These are phyloP conservation scores for Schwanniomyces occidentalis DNA, from an alignment of 805 yeast species.

Conservation along the genomic window DNA sequence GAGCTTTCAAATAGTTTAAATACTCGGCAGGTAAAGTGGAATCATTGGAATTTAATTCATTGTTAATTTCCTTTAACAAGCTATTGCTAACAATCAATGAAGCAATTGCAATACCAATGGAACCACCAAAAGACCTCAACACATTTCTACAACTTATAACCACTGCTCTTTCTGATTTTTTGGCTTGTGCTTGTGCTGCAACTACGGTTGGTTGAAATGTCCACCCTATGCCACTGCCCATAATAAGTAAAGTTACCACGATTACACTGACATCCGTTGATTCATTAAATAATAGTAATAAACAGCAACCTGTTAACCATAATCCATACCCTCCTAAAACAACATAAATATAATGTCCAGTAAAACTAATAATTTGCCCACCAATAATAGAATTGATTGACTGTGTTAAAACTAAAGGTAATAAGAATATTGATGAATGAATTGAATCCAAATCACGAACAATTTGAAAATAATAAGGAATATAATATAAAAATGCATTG, in stretches of 20 bases:
- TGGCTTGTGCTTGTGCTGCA: conserved; percentile 54
- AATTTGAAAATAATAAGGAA: conserved; percentile 23
- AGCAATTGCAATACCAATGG: conserved; percentile 54
- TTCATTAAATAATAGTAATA: conserved; percentile 22
- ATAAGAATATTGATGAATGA: conserved; percentile 17
- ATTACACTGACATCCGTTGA: conserved; percentile 18
- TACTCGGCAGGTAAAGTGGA: conserved; percentile 7
- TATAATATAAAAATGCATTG: conserved; percentile 23
- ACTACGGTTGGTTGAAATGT: conserved; percentile 55
- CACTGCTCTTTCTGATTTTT: conserved; percentile 55
- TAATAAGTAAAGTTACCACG: conserved; percentile 6
- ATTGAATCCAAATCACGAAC: conserved; percentile 21
- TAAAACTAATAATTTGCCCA: conserved; percentile 44
- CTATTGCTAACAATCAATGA: conserved; percentile 40
- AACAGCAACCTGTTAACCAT: conserved; percentile 26
- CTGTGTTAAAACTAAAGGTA: conserved; percentile 39
- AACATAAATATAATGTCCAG: conserved; percentile 42
- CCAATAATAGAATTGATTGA: conserved; percentile 41
- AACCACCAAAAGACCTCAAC: conserved; percentile 60
- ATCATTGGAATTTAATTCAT: background rate
- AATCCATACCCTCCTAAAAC: conserved; percentile 28
- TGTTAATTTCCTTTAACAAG: conserved; percentile 22
- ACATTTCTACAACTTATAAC: conserved; percentile 59
- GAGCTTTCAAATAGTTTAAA: conserved; percentile 19
- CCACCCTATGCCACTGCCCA: conserved; percentile 42